Base-by-base conservation (phyloP, 1,284 basidiomycete genomes). In the Ganoderma meredithae region DNA sequence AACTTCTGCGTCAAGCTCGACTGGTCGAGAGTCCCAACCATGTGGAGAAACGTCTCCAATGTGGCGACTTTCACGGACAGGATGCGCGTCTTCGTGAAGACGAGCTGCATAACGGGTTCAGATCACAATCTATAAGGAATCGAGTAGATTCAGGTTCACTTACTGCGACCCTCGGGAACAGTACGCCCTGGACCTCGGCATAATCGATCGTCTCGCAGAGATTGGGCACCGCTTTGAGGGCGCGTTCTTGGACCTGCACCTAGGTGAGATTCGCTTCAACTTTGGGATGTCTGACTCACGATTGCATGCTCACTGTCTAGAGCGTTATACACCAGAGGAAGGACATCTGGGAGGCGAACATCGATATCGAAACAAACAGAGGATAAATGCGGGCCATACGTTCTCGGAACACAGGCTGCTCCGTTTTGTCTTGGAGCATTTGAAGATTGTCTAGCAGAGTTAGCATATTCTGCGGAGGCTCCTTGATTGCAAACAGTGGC, bases 381-480 rank as follows among this genome's bases (percentile, higher is more conserved):
- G 15, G 27, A 19, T 39, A 6, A n/a, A 15, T 25, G 64, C 40
- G 25, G 13, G 7, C 84, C 93, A 77, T 72, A 97, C 95, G 92
- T 80, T 96, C 95, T 72, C 95, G 86, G 79, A 99, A 99, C 3
- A 93, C 87, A 5, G 83, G 81, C 60, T 96, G 95, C 63, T 94
- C 90, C 0, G 95, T 97, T 82, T 99, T 99, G 68, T 86, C 88
- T 75, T 97, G 95, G 56, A 99, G 86, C 79, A 98, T 87, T 27
- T 88, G 83, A 17, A 99, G 85, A 76, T 98, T 97, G 71, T 98
- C 97, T 49, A 99, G 81, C 31, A 98, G 81, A 0, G 95, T 97
- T 64, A 97, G 81, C 93, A 98, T 96, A 74, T 97, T 98, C 80
- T 99, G 97, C 0, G 97, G 96, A 27, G 98, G 97, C 76, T 99